phyloP scores from a whole-genome alignment of 2,329 filamentous ascomycete genomes.

The Metarhizium rileyi region DNA sequence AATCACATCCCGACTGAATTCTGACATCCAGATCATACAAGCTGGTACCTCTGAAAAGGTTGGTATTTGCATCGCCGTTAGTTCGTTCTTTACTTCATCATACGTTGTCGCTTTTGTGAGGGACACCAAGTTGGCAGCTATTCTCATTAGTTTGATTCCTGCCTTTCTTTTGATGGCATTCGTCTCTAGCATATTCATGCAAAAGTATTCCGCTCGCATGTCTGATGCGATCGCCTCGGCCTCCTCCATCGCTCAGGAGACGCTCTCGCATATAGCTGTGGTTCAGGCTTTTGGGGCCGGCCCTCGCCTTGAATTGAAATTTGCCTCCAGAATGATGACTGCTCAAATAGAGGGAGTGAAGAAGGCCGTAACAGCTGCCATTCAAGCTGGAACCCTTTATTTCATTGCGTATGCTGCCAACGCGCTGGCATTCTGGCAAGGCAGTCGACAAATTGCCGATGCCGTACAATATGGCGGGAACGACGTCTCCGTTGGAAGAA shows the following conservation, averaged over 20 bases:
- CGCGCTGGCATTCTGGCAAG: constrained; percentile 59
- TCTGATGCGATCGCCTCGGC: constrained; percentile 46
- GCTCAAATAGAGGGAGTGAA: constrained; percentile 44
- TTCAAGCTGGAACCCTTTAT: constrained; percentile 52
- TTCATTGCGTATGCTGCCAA: constrained; percentile 61
- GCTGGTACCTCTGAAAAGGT: constrained; percentile 63
- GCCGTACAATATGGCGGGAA: constrained; percentile 23
- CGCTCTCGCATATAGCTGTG: constrained; percentile 48
- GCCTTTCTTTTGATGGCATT: constrained; percentile 51
- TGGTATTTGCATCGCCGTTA: constrained; percentile 50
- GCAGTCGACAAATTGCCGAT: constrained; percentile 40
- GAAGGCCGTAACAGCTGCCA: constrained; percentile 46
- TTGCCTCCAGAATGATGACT: constrained; percentile 39
- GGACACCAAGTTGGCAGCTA: constrained; percentile 50
- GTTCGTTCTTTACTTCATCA: constrained; percentile 57
- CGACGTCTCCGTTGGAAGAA: constrained; percentile 31
- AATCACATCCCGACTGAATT: constrained; percentile 52
- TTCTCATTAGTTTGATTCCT: constrained; percentile 53
- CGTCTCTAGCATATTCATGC: constrained; percentile 43
- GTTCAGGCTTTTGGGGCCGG: constrained; percentile 56
- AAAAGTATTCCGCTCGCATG: constrained; percentile 40
- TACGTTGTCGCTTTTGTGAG: constrained; percentile 60
- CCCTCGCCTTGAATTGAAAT: constrained; percentile 48
- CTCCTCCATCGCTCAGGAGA: constrained; percentile 53
- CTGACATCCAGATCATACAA: constrained; percentile 57